Evolutionary conservation across 2,329 filamentous ascomycete genomes (phyloP).

Genomic region (Emericellopsis cladophorae): DNA sequence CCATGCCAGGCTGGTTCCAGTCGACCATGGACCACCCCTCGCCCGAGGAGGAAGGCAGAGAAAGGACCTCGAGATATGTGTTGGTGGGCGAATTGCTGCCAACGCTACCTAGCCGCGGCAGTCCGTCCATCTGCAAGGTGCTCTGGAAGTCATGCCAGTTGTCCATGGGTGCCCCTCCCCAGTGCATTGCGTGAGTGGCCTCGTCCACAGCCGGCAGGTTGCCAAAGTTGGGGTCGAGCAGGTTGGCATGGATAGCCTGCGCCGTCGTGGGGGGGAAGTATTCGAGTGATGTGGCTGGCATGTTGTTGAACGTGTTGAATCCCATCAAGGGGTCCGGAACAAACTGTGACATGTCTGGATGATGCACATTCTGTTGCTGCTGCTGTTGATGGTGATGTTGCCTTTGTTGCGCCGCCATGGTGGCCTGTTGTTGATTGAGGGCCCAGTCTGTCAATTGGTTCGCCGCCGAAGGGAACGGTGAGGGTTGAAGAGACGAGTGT

Average conservation of each 20-base stretch:
- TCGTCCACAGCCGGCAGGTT: conserved; percentile 45
- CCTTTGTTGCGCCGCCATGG: conserved; percentile 22
- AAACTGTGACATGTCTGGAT: conserved; percentile 36
- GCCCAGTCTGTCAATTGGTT: conserved; percentile 50
- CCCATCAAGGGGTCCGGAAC: conserved; percentile 46
- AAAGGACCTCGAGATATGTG: conserved; percentile 72
- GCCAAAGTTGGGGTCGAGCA: conserved; percentile 52
- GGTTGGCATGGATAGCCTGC: conserved; percentile 44
- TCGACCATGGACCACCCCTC: conserved; percentile 81
- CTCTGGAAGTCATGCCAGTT: conserved; percentile 73
- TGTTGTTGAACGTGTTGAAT: conserved; percentile 39
- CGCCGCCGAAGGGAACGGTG: conserved; percentile 37
- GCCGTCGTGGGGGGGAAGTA: conserved; percentile 46
- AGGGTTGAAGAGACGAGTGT: conserved; percentile 35
- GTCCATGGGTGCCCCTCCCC: conserved; percentile 50
- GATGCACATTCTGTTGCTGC: conserved; percentile 20
- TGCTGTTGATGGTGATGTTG: conserved; percentile 11
- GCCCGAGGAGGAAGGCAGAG: conserved; percentile 68
- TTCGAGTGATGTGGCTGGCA: conserved; percentile 43
- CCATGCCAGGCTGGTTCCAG: conserved; percentile 52
- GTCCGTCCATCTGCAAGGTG: conserved; percentile 37
- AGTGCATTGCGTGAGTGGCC: conserved; percentile 42
- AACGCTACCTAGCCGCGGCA: conserved; percentile 25
- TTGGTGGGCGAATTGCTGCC: conserved; percentile 32
- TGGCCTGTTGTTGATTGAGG: conserved; percentile 36